Percentiles rank a stretch among this genome's conserved stretches.
These are phyloP conservation scores for Elsinoe australis DNA, from an alignment of 2,329 filamentous ascomycete species.

Conservation along the genomic window DNA sequence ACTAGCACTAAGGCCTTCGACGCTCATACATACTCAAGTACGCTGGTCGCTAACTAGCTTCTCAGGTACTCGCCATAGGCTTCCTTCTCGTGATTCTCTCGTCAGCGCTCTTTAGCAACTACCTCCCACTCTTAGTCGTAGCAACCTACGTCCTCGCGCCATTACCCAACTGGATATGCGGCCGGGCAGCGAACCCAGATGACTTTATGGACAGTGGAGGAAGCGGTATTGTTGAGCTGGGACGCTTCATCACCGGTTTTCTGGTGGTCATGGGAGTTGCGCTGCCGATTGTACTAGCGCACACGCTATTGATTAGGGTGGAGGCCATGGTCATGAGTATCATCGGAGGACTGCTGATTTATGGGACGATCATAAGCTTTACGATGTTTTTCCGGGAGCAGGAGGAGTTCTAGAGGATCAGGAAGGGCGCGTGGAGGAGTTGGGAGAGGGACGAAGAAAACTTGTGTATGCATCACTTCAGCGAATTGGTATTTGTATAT, in stretches of 20 bases:
- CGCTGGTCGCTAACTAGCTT: background rate
- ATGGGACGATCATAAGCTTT: conserved; percentile 96
- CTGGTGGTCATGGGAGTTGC: conserved; percentile 96
- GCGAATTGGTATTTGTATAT: conserved; percentile 16
- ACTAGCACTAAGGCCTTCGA: no score
- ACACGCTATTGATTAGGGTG: conserved; percentile 71
- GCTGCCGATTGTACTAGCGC: conserved; percentile 78
- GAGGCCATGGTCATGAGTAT: conserved; percentile 95
- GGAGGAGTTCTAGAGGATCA: conserved; percentile 66
- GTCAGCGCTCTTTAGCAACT: conserved; percentile 88
- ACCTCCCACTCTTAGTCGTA: conserved; percentile 90
- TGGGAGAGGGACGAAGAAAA: background rate
- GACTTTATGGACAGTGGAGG: conserved; percentile 86
- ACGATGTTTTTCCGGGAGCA: conserved; percentile 98
- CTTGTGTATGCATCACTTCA: background rate
- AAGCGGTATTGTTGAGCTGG: conserved; percentile 82
- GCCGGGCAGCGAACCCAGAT: conserved; percentile 80
- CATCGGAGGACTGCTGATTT: conserved; percentile 84
- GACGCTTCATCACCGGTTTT: conserved; percentile 89
- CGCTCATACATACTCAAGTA: conserved; percentile 15
- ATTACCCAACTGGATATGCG: conserved; percentile 92
- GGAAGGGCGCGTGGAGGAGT: background rate
- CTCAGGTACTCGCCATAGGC: conserved; percentile 82
- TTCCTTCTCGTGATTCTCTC: conserved; percentile 99
- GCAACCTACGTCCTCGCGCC: conserved; percentile 91